Percentiles rank a stretch among this genome's conserved stretches.
Evolutionary conservation across 768 basidiomycete species (phyloP).

Genomic region (Calocera cornea): DNA sequence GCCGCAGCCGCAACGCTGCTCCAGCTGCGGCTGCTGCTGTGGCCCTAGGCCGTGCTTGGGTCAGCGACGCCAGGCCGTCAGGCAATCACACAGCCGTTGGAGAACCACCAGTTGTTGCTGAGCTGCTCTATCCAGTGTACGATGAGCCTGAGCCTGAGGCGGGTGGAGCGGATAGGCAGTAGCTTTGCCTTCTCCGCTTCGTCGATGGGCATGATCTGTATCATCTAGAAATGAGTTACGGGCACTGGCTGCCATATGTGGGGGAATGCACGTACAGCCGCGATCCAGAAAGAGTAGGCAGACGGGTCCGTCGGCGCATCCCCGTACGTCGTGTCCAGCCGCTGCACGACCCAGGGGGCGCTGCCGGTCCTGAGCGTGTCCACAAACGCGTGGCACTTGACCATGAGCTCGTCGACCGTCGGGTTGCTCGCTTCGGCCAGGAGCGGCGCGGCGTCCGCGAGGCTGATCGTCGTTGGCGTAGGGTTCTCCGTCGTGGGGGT

Average conservation of each 20-base stretch:
- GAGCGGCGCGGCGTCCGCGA: background rate
- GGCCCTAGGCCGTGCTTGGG: too few species aligned
- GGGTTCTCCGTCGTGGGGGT: background rate
- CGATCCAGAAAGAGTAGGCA: constrained; percentile 81
- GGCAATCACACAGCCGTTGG: constrained; percentile 14
- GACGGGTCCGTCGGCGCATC: constrained; percentile 58
- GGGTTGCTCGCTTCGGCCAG: constrained; percentile 16
- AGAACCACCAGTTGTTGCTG: constrained; percentile 40
- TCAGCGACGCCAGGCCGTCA: background rate
- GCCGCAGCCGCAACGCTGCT: too few species aligned
- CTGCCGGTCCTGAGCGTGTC: constrained; percentile 49
- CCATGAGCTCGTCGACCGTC: constrained; percentile 44
- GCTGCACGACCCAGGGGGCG: constrained; percentile 88
- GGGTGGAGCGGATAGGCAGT: constrained; percentile 62
- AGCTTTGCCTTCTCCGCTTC: constrained; percentile 80
- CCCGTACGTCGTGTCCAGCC: constrained; percentile 66
- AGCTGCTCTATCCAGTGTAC: constrained; percentile 90
- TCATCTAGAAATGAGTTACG: background rate
- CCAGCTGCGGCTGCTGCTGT: too few species aligned
- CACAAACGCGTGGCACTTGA: constrained; percentile 47
- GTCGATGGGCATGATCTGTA: constrained; percentile 68
- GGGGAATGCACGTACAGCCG: constrained; percentile 35
- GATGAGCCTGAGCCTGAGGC: constrained; percentile 68
- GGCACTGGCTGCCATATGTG: background rate
- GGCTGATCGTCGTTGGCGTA: constrained; percentile 3